A percentile compares a stretch with the other conserved stretches of the same genome.
Conservation (phyloP, 495 filamentous ascomycete genomes). For the Penicillium taxi region DNA sequence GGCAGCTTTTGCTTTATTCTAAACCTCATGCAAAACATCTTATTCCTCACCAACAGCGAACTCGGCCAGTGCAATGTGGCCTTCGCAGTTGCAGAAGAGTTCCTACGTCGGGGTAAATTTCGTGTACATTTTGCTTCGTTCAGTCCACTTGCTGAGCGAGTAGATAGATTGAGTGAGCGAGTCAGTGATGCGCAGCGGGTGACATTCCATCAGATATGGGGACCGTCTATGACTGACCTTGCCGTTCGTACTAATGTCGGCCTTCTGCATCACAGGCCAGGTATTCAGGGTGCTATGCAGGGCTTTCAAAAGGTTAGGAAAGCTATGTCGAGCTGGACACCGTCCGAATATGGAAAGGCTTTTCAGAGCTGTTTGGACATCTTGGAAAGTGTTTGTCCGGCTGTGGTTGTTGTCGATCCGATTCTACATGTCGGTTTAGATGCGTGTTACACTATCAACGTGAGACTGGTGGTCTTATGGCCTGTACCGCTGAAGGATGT, state of each 20-base stretch:
- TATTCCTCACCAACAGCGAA: constrained; percentile 50
- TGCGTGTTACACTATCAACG: constrained; percentile 29
- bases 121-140: constrained; percentile 50
- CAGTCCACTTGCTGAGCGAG: constrained; percentile 22
- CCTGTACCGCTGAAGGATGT: constrained; percentile 34
- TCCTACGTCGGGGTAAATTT: constrained; percentile 35
- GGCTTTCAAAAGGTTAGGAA: constrained; percentile 31
- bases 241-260: constrained; percentile 30
- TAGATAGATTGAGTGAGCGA: constrained; percentile 25
- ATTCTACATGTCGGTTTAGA: constrained; percentile 44
- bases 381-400: constrained; percentile 30
- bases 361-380: constrained; percentile 39
- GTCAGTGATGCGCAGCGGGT: constrained; percentile 7
- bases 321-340: constrained; percentile 36
- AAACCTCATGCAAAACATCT: constrained; percentile 23
- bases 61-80: constrained; percentile 49
- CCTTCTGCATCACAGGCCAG: constrained; percentile 28
- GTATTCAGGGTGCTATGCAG: constrained; percentile 26
- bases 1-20: too few relatives aligned
- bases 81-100: constrained; percentile 45
- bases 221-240: constrained; percentile 34
- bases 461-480: constrained; percentile 25
- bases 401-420: constrained; percentile 42
- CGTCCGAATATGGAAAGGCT: constrained; percentile 41
- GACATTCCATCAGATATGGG: constrained; percentile 38